Evolutionary conservation across 2,329 filamentous ascomycete species (phyloP), one percentile per base, ranked within the genome.

Genomic region (Trichoderma gracile): DNA sequence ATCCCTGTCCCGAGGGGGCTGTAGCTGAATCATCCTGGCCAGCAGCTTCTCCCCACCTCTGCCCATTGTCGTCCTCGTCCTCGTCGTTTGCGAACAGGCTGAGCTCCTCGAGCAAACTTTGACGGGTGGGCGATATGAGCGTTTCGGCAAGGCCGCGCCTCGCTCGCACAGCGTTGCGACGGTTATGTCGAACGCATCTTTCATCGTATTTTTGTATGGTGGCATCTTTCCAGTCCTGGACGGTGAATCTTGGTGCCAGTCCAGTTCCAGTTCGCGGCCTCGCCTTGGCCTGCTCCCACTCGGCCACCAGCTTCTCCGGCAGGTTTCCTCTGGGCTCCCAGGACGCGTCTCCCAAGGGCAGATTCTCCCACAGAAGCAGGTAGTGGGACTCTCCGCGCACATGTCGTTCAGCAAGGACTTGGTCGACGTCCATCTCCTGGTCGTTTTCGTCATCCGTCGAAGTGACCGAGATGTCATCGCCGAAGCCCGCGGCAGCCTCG

Each of bases 251-350:
- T 15, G 73, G 46, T 12, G 71, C 66, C 9, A 72, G 69, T 14
- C 78, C 65, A 17, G 76, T 8, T 14, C 78, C 65, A 17, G 76
- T 8, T 70, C 70, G 3, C 70, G 72, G 10, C 77, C 73, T 7
- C 73, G 71, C n/a, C 70, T 68, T 81, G 5, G 71, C 76, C 27
- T 75, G 70, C 55, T 77, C 71, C 84, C 84, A 86, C 3, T 77
- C 70, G 0, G 70, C 65, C 2, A 79, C 69, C 5, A 84, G 71
- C 0, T 74, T 74, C 2, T 72, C 67, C 0, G 73, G 74, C 4
- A 86, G 70, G 62, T 84, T 74, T 5, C 77, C 72, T 10, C 71
- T 67, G 0, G 84, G 82, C 67, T 87, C 84, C 84, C 84, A 87
- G 3, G 75, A 76, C 52, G 76, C 75, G n/a, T 75, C 72, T 33